Evolutionary conservation across 352 stramenopile species (phyloP).

Genomic region (Phytophthora fragariae): DNA sequence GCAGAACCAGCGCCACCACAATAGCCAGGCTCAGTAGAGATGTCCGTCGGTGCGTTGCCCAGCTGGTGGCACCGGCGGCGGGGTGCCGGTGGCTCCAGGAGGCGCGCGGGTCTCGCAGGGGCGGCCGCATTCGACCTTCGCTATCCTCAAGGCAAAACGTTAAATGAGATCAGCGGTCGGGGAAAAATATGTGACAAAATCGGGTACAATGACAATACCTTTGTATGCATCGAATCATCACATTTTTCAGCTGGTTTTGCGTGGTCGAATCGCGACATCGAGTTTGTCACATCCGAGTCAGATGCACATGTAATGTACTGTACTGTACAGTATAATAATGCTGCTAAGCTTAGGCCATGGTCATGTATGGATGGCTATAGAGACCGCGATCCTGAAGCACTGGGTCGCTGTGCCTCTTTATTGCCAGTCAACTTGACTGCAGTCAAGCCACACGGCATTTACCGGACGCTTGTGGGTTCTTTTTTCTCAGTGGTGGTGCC

Average conservation of each 20-base stretch:
- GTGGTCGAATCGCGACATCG: too few species aligned
- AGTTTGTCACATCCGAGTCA: too few species aligned
- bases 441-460: background rate
- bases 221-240: background rate
- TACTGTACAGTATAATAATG: too few species aligned
- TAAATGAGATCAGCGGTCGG: constrained; percentile 19
- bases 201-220: background rate
- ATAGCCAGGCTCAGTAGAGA: constrained; percentile 4
- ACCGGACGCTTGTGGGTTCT: background rate
- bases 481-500: background rate
- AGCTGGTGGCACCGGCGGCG: background rate
- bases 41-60: background rate
- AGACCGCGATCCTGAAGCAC: background rate
- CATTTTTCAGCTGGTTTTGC: background rate
- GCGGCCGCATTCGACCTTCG: constrained; percentile 16
- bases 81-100: background rate
- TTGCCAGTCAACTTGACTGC: background rate
- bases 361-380: too few species aligned
- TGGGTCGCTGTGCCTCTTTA: background rate
- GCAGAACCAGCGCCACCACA: constrained; percentile 6
- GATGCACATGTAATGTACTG: too few species aligned
- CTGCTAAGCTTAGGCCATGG: too few species aligned
- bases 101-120: constrained; percentile 9
- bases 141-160: constrained; percentile 17
- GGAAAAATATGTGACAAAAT: constrained; percentile 7